Percentiles rank a stretch among this genome's conserved stretches.
Conservation (phyloP, 495 filamentous ascomycete species). For the Aspergillus indologenus region DNA sequence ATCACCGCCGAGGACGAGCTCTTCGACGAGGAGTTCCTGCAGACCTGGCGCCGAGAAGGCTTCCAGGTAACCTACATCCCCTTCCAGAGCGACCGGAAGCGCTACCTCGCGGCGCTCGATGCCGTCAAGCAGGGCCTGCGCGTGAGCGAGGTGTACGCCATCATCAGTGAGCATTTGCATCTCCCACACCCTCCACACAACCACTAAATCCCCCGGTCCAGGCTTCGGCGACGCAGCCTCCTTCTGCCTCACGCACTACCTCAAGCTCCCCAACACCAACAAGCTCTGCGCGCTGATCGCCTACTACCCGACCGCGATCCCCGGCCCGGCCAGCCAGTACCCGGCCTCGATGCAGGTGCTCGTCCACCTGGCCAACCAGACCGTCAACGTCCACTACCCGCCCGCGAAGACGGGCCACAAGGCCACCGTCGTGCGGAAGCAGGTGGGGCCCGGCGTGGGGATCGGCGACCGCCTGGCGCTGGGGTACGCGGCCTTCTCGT, state of each 20-base stretch:
- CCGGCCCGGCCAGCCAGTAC: not conserved
- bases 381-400: not conserved
- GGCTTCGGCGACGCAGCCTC: conserved; percentile 3
- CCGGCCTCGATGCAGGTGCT: not conserved
- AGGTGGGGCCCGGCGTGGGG: not conserved
- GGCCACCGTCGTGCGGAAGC: not conserved
- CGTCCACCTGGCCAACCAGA: conserved; percentile 1
- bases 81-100: not conserved
- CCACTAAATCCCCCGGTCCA: not conserved
- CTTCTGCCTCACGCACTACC: not conserved
- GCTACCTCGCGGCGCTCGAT: not conserved
- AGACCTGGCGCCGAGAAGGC: not conserved
- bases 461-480: not conserved
- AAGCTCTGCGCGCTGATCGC: conserved; percentile 5
- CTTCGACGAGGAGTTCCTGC: conserved; percentile 1
- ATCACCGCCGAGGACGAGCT: not conserved
- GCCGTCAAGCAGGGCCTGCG: not conserved
- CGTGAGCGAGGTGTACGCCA: conserved; percentile 2
- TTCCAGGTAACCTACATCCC: not conserved
- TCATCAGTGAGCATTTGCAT: not conserved
- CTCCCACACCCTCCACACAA: too few species aligned
- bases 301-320: conserved; percentile 4
- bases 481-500: conserved; percentile 3
- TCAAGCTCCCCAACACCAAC: not conserved
- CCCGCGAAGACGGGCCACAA: not conserved